These are phyloP conservation scores for Ophiocordyceps camponoti-saundersi DNA, from an alignment of 2,329 filamentous ascomycete species.

Conservation along the genomic window DNA sequence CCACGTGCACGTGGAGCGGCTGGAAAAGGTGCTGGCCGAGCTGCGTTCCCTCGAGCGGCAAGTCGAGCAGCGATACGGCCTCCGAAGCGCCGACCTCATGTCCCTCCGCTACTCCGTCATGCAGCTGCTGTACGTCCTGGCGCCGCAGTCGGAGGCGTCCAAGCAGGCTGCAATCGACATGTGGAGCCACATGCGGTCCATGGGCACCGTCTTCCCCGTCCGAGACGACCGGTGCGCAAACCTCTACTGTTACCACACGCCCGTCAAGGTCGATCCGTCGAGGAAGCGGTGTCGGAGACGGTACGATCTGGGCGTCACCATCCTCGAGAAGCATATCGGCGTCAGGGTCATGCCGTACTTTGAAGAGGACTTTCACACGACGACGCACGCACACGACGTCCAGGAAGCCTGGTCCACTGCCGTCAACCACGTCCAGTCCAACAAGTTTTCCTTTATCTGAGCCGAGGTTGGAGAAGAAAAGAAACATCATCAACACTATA, in stretches of 20 bases:
- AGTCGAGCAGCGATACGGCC: constrained; percentile 17
- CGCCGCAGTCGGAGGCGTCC: constrained; percentile 16
- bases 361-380: constrained; percentile 25
- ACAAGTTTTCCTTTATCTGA: constrained; percentile 17
- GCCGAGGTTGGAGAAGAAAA: constrained; percentile 3
- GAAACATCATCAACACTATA: too few relatives aligned
- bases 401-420: constrained; percentile 20
- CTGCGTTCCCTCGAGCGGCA: constrained; percentile 17
- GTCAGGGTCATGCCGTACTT: constrained; percentile 23
- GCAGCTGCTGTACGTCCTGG: constrained; percentile 19
- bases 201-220: constrained; percentile 17
- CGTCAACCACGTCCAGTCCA: constrained; percentile 11
- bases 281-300: constrained; percentile 23
- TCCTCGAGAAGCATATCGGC: constrained; percentile 20
- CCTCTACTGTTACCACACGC: constrained; percentile 24
- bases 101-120: constrained; percentile 22
- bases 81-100: constrained; percentile 17
- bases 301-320: constrained; percentile 19
- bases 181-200: constrained; percentile 17
- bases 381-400: constrained; percentile 19
- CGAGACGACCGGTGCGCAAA: constrained; percentile 18
- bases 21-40: constrained; percentile 19
- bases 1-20: constrained; percentile 16
- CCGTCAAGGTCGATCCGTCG: constrained; percentile 25
- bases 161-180: constrained; percentile 19